Percentiles rank a stretch among this genome's conserved stretches.
phyloP scores from a whole-genome alignment of 2,329 filamentous ascomycete genomes.

The Paecilomyces variotii region DNA sequence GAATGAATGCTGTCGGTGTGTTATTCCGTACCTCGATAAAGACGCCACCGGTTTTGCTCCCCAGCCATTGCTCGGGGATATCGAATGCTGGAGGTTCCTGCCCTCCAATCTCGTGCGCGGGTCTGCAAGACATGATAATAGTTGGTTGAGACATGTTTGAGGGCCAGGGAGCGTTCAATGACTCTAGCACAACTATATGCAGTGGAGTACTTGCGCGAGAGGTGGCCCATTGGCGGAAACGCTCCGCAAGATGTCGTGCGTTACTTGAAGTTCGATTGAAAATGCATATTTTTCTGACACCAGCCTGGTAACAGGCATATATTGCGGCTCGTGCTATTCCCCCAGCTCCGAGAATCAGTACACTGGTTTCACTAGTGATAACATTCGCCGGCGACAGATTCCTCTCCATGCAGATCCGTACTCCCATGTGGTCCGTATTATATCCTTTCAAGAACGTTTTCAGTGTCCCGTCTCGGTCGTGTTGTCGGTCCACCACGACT shows the following conservation, averaged over 20 bases:
- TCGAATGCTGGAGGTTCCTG: slow-evolving; percentile 6
- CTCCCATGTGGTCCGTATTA: slow-evolving; percentile 23
- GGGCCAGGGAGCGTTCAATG: slow-evolving; percentile 11
- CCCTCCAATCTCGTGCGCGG: slow-evolving; percentile 7
- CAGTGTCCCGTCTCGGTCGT: slow-evolving; percentile 1
- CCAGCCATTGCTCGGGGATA: slow-evolving; percentile 14
- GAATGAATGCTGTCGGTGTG: background rate
- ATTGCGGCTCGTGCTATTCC: slow-evolving; percentile 35
- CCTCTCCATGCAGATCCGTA: slow-evolving; percentile 16
- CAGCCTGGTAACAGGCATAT: slow-evolving; percentile 32
- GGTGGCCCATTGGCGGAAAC: slow-evolving; percentile 15
- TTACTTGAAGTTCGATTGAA: slow-evolving; percentile 30
- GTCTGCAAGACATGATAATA: slow-evolving; percentile 15
- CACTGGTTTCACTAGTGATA: slow-evolving; percentile 48
- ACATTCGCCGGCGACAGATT: slow-evolving; percentile 52
- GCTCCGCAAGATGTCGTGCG: slow-evolving; percentile 26
- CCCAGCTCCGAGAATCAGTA: slow-evolving; percentile 56
- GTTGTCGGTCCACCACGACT: slow-evolving; percentile 10
- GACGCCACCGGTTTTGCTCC: slow-evolving; percentile 14
- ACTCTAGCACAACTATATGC: slow-evolving; percentile 2
- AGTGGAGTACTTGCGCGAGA: background rate
- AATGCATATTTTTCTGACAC: slow-evolving; percentile 30
- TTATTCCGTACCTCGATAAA: slow-evolving; percentile 13
- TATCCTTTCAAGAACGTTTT: slow-evolving; percentile 12
- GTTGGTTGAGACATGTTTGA: slow-evolving; percentile 11